phyloP scores from a whole-genome alignment of 2,329 filamentous ascomycete genomes.

The Apiospora malaysiana region DNA sequence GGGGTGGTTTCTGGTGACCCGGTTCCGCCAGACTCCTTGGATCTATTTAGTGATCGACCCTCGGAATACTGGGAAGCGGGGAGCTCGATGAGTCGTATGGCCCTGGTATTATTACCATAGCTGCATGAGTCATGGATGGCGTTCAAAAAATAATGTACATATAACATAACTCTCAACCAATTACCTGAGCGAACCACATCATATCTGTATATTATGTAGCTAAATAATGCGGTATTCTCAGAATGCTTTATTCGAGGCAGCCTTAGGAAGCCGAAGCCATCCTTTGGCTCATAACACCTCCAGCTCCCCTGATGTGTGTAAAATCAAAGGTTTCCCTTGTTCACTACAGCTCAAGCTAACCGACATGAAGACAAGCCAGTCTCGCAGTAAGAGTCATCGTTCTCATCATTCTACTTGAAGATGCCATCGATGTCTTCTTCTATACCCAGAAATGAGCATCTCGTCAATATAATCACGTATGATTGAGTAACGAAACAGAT shows the following conservation, averaged over 20 bases:
- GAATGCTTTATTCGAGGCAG: not conserved
- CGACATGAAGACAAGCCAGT: constrained; percentile 16
- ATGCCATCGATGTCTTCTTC: constrained; percentile 25
- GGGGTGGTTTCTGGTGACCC: not conserved
- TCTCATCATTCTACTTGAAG: constrained; percentile 32
- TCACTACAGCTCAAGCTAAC: not conserved
- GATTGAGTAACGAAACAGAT: no score
- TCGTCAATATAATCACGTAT: no score
- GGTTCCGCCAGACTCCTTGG: not conserved
- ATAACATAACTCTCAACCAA: not conserved
- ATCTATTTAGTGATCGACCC: not conserved
- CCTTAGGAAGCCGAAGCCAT: not conserved
- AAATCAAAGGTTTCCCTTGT: not conserved
- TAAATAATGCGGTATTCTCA: not conserved
- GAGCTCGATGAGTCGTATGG: not conserved
- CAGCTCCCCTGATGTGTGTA: not conserved
- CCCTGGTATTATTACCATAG: not conserved
- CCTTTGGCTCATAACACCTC: not conserved
- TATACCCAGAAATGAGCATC: no score
- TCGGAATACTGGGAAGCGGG: no score
- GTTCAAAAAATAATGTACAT: not conserved
- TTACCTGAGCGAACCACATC: not conserved
- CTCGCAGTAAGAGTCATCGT: constrained; percentile 37
- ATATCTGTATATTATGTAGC: not conserved
- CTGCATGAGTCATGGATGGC: not conserved